These are phyloP conservation scores for Monosporascus sp. DNA, from an alignment of 2,329 filamentous ascomycete genomes.

Conservation along the genomic window DNA sequence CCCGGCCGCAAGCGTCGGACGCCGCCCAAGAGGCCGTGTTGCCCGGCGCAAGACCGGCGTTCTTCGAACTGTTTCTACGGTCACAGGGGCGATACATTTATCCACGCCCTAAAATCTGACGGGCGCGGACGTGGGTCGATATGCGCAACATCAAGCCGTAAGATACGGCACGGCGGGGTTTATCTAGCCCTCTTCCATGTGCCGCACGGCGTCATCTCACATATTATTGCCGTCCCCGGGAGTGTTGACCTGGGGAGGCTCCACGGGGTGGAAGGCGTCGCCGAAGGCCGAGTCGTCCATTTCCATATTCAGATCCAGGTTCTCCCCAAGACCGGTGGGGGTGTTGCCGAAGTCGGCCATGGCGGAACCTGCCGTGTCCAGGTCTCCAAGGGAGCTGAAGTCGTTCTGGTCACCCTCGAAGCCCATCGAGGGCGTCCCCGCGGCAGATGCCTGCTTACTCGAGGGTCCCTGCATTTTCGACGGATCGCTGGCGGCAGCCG, in stretches of 20 bases:
- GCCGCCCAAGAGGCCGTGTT: too few relatives aligned
- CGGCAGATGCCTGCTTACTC: constrained; percentile 36
- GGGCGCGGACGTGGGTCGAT: background rate
- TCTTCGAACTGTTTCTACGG: too few relatives aligned
- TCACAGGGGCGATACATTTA: too few relatives aligned
- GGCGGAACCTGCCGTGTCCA: constrained; percentile 68
- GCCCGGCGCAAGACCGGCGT: too few relatives aligned
- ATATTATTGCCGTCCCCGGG: constrained; percentile 21
- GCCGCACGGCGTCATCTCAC: constrained; percentile 10
- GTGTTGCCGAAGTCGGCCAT: constrained; percentile 59
- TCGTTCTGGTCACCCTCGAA: constrained; percentile 51
- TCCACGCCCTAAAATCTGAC: too few relatives aligned
- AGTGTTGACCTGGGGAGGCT: constrained; percentile 24
- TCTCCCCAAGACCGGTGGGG: constrained; percentile 49
- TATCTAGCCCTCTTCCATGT: too few relatives aligned
- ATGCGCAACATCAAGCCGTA: background rate
- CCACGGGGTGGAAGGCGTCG: constrained; percentile 70
- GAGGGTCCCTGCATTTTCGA: constrained; percentile 15
- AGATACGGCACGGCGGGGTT: too few relatives aligned
- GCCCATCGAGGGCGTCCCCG: constrained; percentile 40
- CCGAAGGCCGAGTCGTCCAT: constrained; percentile 77
- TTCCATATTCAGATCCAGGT: constrained; percentile 57
- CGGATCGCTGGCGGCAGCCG: constrained; percentile 14
- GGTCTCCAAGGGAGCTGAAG: constrained; percentile 58
- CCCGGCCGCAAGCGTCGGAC: constrained; percentile 1